phyloP scores from a whole-genome alignment of 192 early-diverging fungal genomes.

The Coemansia sp. region DNA sequence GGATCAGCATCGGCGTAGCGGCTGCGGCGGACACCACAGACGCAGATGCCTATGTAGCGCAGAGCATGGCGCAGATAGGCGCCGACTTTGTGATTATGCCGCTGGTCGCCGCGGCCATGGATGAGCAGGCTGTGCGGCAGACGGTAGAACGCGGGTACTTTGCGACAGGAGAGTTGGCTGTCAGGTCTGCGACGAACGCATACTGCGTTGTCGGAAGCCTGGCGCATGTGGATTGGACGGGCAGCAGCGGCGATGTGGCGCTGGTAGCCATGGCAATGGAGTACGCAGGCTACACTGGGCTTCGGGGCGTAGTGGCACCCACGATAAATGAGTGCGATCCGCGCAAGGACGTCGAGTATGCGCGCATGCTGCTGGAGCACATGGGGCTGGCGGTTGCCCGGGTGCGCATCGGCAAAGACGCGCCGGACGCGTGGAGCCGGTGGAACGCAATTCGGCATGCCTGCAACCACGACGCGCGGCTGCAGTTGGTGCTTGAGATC shows the following conservation, averaged over 20 bases:
- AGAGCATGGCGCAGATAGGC: constrained; percentile 10
- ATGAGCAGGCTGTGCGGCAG: neutral
- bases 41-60: constrained; percentile 20
- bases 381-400: constrained; percentile 49
- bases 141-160: constrained; percentile 21
- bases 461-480: constrained; percentile 66
- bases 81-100: constrained; percentile 42
- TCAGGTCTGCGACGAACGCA: constrained; percentile 25
- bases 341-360: constrained; percentile 8
- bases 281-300: constrained; percentile 30
- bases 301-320: constrained; percentile 27
- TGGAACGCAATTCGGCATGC: constrained; percentile 82
- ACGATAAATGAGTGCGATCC: neutral
- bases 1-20: constrained; percentile 37
- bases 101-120: constrained; percentile 4
- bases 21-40: constrained; percentile 18
- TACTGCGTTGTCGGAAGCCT: constrained; percentile 38
- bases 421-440: constrained; percentile 61
- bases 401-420: constrained; percentile 34
- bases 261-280: constrained; percentile 17
- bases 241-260: neutral
- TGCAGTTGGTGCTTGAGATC: constrained; percentile 58
- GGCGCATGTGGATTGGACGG: neutral
- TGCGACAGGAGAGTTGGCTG: constrained; percentile 20
- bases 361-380: constrained; percentile 21